Percentiles rank a stretch among this genome's conserved stretches.
These are phyloP conservation scores for Marsdenia floribunda DNA, from an alignment of 257 asterid species.

Conservation along the genomic window DNA sequence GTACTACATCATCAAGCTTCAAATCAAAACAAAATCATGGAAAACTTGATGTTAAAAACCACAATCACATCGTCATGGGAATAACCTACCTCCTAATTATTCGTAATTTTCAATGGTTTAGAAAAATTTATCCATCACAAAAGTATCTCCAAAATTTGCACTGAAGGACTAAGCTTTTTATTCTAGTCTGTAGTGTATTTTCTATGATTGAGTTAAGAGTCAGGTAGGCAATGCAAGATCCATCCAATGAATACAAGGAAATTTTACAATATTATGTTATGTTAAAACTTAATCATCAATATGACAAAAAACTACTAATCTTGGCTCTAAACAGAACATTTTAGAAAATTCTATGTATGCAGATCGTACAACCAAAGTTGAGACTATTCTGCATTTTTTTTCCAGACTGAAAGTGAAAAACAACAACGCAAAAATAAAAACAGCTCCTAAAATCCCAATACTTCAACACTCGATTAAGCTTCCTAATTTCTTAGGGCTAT, in stretches of 20 bases:
- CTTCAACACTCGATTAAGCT: not conserved
- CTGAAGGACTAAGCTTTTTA: not conserved
- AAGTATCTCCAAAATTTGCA: not conserved
- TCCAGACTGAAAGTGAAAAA: not conserved
- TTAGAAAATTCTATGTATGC: not conserved
- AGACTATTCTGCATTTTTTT: not conserved
- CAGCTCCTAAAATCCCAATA: not conserved
- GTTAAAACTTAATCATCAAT: not conserved
- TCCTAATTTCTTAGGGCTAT: not conserved
- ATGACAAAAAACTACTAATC: not conserved
- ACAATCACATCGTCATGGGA: not conserved
- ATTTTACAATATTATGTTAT: not conserved
- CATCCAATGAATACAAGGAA: not conserved
- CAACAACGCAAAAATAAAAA: not conserved
- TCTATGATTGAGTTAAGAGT: not conserved
- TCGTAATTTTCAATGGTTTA: not conserved
- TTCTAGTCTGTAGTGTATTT: not conserved
- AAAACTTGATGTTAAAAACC: not conserved
- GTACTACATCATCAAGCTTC: not conserved
- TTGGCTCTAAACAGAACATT: not conserved
- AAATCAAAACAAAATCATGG: not conserved
- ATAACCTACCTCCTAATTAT: not conserved
- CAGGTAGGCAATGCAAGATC: not conserved
- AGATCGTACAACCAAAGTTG: not conserved
- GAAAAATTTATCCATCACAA: not conserved